Conservation (phyloP, 164 flowering plant species). For the Taxillus chinensis region DNA sequence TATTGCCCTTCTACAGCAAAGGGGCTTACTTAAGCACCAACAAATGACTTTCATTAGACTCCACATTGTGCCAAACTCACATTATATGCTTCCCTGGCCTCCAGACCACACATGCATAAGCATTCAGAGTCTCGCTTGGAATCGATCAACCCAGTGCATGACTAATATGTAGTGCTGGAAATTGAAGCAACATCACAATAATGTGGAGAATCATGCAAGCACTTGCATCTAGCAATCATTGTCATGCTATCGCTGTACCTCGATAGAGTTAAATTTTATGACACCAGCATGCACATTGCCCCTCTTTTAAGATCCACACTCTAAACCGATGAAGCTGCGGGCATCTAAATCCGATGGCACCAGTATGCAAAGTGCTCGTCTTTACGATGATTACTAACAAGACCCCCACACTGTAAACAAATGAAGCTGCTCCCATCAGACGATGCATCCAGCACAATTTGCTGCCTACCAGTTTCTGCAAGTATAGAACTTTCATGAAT, state of each 20-base stretch:
- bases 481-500: conserved; percentile 57
- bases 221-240: not conserved
- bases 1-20: too few species aligned
- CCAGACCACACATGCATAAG: not conserved
- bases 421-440: conserved; percentile 96
- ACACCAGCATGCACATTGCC: too few species aligned
- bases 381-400: conserved; percentile 74
- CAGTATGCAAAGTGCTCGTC: conserved; percentile 87
- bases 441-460: conserved; percentile 78
- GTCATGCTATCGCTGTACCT: not conserved
- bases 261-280: too few species aligned
- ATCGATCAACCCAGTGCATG: not conserved
- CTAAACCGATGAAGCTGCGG: too few species aligned
- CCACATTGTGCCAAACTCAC: not conserved
- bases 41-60: not conserved
- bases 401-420: conserved; percentile 92
- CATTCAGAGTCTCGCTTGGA: not conserved
- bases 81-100: not conserved
- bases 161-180: not conserved
- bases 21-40: too few species aligned
- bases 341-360: conserved; percentile 35
- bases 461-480: conserved; percentile 73
- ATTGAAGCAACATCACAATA: too few species aligned
- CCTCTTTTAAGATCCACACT: too few species aligned
- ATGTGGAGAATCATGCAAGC: not conserved